Evolutionary conservation across 1,284 basidiomycete genomes (phyloP).

Genomic region (Pseudozyma flocculosa): DNA sequence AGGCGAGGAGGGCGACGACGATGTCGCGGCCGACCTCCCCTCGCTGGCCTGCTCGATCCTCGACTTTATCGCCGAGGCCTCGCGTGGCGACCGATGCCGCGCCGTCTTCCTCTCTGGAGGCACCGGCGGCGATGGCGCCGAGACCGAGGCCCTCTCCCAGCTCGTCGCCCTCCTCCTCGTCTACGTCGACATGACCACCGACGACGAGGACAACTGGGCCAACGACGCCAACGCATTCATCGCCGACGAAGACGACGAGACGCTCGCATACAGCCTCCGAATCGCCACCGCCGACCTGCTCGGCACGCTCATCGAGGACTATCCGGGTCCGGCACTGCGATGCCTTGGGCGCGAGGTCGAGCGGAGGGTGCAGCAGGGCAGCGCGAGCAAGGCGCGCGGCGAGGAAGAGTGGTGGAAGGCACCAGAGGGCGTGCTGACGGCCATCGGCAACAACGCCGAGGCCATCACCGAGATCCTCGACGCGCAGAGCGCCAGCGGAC

Average conservation of each 20-base stretch:
- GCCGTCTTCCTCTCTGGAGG: constrained; percentile 64
- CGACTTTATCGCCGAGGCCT: constrained; percentile 73
- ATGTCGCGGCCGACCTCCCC: constrained; percentile 66
- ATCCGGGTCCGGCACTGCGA: constrained; percentile 67
- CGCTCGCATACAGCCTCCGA: constrained; percentile 75
- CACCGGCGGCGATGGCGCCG: constrained; percentile 50
- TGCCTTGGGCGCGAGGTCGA: constrained; percentile 18
- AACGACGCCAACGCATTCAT: constrained; percentile 87
- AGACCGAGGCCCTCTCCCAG: constrained; percentile 62
- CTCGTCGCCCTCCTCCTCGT: constrained; percentile 69
- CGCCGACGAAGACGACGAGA: constrained; percentile 90
- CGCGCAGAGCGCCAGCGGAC: constrained; percentile 66
- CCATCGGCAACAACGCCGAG: constrained; percentile 80
- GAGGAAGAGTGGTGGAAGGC: constrained; percentile 68
- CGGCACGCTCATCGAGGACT: constrained; percentile 73
- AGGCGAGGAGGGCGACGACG: constrained; percentile 71
- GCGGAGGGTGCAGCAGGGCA: constrained; percentile 65
- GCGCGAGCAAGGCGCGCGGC: constrained; percentile 43
- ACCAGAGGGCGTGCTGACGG: constrained; percentile 78
- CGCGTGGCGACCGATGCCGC: constrained; percentile 67
- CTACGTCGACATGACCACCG: constrained; percentile 82
- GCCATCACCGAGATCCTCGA: constrained; percentile 74
- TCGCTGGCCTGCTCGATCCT: constrained; percentile 75
- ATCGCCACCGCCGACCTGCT: constrained; percentile 82
- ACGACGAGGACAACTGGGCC: constrained; percentile 92